Evolutionary conservation across 257 asterid genomes (phyloP), one percentile per base, ranked within the genome.

Genomic region (Solanum sparsipilum): DNA sequence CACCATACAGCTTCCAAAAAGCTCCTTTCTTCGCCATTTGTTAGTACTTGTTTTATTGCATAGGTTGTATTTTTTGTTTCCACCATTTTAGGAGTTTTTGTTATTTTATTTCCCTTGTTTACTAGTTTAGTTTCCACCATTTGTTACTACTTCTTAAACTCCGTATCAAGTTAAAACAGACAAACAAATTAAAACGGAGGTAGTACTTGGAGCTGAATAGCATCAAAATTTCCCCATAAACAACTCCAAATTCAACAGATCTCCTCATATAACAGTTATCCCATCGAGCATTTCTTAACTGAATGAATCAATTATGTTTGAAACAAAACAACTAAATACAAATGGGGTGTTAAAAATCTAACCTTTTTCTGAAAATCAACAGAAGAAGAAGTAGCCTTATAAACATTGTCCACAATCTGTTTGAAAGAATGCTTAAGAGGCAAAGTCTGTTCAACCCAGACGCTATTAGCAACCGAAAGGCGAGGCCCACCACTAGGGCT

Each of bases 351-450:
- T 4, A n/a, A 56, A 83, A 21, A 86, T 38, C 41, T 12, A 31
- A 92, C 93, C 93, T 90, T 90, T 5, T 35, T 89, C 65, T 85
- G 91, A 63, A 92, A 92, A 90, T 92, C 94, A 32, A 89, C 93
- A 70, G 89, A 90, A 25, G 8, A 36, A 74, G 90, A 82, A 89
- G 89, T 71, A 5, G 93, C 92, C 34, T 87, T 88, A 70, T 90
- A 91, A 79, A 78, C 83, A 58, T 86, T 87, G 3, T 89, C 89
- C 3, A 88, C 92, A 72, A 89, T 84, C 67, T 85, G 85, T 76
- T 91, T 89, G 44, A 90, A 92, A 41, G 84, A 46, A n/a, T 86
- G 89, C 65, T 92, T 92, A 4, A 92, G 44, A 74, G 89, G 20
- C 87, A 90, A 81, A 29, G 93, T 89, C 88, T 88, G 93, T 36